A percentile compares a stretch with the other conserved stretches of the same genome.
phyloP scores from a whole-genome alignment of 441 rosid species.

The Lepidium campestre region DNA sequence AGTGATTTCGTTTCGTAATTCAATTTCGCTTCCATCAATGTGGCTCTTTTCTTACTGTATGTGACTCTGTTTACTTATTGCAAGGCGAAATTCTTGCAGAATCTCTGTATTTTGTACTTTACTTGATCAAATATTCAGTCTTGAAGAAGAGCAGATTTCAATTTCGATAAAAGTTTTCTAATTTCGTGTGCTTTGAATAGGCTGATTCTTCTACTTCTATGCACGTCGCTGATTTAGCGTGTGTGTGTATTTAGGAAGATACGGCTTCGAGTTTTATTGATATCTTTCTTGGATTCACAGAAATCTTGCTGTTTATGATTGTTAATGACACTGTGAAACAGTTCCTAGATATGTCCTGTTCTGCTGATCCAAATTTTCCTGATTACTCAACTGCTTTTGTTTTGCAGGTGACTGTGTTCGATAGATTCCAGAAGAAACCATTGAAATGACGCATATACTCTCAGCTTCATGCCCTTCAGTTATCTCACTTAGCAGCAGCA shows the following conservation, averaged over 20 bases:
- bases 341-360: neutral
- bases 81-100: neutral
- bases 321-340: neutral
- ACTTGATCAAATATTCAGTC: neutral
- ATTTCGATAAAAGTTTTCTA: neutral
- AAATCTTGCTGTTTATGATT: neutral
- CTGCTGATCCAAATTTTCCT: neutral
- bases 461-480: slow-evolving; percentile 51
- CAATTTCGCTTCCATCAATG: neutral
- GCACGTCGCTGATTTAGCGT: neutral
- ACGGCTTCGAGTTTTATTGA: neutral
- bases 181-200: neutral
- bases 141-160: neutral
- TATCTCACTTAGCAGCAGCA: slow-evolving; percentile 32
- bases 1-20: neutral
- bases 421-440: slow-evolving; percentile 13
- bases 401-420: slow-evolving; percentile 43
- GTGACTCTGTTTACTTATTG: neutral
- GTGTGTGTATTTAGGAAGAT: neutral
- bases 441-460: slow-evolving; percentile 58
- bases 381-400: neutral
- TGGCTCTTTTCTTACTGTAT: neutral
- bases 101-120: neutral
- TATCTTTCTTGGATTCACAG: neutral
- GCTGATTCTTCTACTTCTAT: neutral